Conservation (phyloP, 306 rosid species). For the Trifolium pratense region DNA sequence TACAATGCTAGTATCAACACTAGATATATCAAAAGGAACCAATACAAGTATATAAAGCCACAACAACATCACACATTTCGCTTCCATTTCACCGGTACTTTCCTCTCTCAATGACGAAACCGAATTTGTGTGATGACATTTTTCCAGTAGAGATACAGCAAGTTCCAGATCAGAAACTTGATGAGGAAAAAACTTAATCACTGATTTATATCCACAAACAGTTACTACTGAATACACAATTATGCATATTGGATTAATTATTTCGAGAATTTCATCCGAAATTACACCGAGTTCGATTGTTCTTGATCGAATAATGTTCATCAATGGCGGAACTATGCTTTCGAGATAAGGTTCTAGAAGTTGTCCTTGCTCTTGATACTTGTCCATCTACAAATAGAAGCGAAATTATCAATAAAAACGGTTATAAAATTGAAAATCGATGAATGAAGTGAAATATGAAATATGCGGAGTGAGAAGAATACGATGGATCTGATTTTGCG, state of each 20-base stretch:
- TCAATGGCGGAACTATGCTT: constrained; percentile 82
- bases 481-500: constrained; percentile 92
- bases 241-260: constrained; percentile 83
- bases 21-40: constrained; percentile 94
- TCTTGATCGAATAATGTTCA: constrained; percentile 72
- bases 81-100: constrained; percentile 95
- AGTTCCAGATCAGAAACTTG: constrained; percentile 97
- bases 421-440: background rate
- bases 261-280: constrained; percentile 66
- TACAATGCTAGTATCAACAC: constrained; percentile 82
- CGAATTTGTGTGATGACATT: constrained; percentile 64
- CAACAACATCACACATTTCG: constrained; percentile 85
- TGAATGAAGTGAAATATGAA: background rate
- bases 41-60: constrained; percentile 92
- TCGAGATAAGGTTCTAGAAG: constrained; percentile 91
- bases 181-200: constrained; percentile 87
- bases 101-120: constrained; percentile 71
- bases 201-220: constrained; percentile 90
- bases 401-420: background rate
- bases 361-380: constrained; percentile 97
- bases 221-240: constrained; percentile 74
- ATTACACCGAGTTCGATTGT: constrained; percentile 67
- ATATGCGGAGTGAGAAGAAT: constrained; percentile 30
- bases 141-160: constrained; percentile 85
- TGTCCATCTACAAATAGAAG: constrained; percentile 69